phyloP scores from a whole-genome alignment of 192 early-diverging fungal genomes.

The Bifiguratus adelaidae region DNA sequence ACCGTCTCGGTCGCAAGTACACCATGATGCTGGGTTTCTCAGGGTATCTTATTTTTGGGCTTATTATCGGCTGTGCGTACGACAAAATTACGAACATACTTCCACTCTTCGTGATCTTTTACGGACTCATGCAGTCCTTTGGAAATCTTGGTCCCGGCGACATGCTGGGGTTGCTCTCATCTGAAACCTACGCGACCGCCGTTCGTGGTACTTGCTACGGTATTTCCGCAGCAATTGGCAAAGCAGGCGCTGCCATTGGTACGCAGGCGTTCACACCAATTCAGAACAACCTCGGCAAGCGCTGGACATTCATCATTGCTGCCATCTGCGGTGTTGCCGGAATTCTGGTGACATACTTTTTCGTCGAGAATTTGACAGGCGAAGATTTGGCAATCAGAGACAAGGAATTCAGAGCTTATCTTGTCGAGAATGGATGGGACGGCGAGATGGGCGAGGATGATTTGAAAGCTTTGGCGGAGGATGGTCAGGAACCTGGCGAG shows the following conservation, averaged over 20 bases:
- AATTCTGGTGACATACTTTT: too few species aligned
- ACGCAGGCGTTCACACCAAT: conserved; percentile 14
- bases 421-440: conserved; percentile 17
- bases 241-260: conserved; percentile 20
- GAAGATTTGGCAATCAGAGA: conserved; percentile 16
- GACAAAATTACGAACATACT: conserved; percentile 23
- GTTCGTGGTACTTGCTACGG: conserved; percentile 33
- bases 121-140: conserved; percentile 27
- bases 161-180: conserved; percentile 19
- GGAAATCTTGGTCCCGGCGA: conserved; percentile 32
- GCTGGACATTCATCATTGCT: conserved; percentile 12
- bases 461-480: too few species aligned
- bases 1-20: conserved; percentile 39
- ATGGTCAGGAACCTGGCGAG: too few species aligned
- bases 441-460: neutral
- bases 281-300: conserved; percentile 9
- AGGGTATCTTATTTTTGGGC: conserved; percentile 29
- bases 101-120: conserved; percentile 33
- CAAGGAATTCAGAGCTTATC: conserved; percentile 7
- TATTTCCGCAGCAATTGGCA: conserved; percentile 28
- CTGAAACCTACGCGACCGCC: conserved; percentile 26
- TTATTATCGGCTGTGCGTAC: conserved; percentile 36
- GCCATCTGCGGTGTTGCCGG: conserved; percentile 8
- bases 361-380: conserved; percentile 7
- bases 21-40: conserved; percentile 46